Base-by-base conservation (phyloP, 148 eudicot species). In the Chenopodium formosanum region DNA sequence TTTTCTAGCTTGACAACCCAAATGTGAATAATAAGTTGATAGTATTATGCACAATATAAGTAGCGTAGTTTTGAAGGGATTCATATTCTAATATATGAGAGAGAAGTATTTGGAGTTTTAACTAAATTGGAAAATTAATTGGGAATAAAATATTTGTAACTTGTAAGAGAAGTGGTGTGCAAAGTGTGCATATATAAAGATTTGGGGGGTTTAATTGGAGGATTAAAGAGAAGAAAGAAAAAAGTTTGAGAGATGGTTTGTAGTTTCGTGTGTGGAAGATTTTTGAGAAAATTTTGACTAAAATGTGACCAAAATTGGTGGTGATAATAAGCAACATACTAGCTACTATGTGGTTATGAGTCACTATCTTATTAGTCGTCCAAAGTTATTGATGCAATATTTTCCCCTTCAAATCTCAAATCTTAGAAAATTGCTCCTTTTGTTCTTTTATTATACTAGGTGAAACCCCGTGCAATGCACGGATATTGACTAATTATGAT, bases 1-100 rank as follows among this genome's bases (percentile, higher is more conserved):
- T 7, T 67, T 81, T 75, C 83, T 75, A 50, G 79, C 79, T 32
- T 75, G 79, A 52, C 83, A 81, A 66, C 64, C 19, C 22, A 67
- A 56, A n/a, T 56, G n/a, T 14, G 62, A 56, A 16, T 66, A 37
- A 48, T 50, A 66, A 37, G 78, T 66, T 75, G 74, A 31, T 75
- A 66, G 0, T 67, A 75, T 29, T 22, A 81, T 67, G 46, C 22
- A 66, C 34, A 81, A 37, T 0, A 75, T 2, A 23, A 66, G 22
- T 32, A 46, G 2, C 12, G 46, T 48, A 48, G 62, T 9, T 23
- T 65, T 52, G 34, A 60, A 67, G 47, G 27, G 52, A 75, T 52
- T 16, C 83, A 81, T 81, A 52, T 50, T 75, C 13, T 70, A 3
- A 10, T 46, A 5, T 58, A 40, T 62, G 32, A 50, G 77, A 25